phyloP scores from a whole-genome alignment of 176 grass and related monocot genomes.

The Panicum miliaceum region DNA sequence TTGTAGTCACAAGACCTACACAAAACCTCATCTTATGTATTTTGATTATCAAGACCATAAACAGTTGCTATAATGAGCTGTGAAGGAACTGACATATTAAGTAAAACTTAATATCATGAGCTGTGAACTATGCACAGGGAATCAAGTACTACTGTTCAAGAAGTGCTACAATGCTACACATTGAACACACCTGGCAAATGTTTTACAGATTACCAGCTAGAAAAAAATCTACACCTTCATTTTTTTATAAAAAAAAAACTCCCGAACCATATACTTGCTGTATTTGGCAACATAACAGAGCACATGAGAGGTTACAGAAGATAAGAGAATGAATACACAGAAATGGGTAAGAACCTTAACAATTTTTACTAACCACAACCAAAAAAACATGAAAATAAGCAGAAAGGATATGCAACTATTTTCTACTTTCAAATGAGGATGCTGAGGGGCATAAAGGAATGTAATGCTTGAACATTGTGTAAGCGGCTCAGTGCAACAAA shows the following conservation, averaged over 20 bases:
- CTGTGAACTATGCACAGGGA: not conserved
- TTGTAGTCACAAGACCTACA: conserved; percentile 5
- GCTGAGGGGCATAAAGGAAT: not conserved
- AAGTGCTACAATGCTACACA: not conserved
- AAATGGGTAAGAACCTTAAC: not conserved
- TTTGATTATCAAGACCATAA: not conserved
- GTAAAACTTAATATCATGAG: not conserved
- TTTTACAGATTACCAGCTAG: not conserved
- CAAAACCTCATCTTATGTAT: not conserved
- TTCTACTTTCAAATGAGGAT: conserved; percentile 27
- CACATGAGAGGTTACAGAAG: not conserved
- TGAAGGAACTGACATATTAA: not conserved
- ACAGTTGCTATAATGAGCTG: not conserved
- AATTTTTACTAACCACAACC: conserved; percentile 20
- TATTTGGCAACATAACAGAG: not conserved
- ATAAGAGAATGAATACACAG: conserved; percentile 11
- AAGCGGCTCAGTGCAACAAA: conserved; percentile 51
- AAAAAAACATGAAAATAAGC: conserved; percentile 13
- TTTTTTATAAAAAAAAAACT: not conserved
- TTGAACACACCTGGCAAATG: no score
- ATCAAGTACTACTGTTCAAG: not conserved
- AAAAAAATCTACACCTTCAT: not conserved
- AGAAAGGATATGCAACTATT: conserved; percentile 13
- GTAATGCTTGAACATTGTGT: conserved; percentile 5
- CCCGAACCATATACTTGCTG: not conserved